phyloP scores from a whole-genome alignment of 352 stramenopile species.

The Globisporangium recalcitrans region DNA sequence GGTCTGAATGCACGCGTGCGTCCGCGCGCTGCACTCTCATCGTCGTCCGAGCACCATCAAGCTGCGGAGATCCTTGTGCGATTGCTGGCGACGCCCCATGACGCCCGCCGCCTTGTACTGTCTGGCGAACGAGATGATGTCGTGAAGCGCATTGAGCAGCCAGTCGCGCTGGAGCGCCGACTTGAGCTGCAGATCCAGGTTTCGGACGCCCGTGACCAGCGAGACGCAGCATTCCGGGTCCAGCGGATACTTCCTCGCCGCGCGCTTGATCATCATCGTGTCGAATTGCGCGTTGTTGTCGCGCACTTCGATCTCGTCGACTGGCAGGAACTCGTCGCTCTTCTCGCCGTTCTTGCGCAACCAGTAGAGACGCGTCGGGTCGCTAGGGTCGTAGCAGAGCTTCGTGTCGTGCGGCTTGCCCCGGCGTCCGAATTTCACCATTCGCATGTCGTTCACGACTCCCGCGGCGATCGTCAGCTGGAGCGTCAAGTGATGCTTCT shows the following conservation, averaged over 20 bases:
- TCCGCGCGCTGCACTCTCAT: background rate
- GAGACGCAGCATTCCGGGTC: conserved; percentile 48
- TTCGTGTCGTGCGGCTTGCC: conserved; percentile 68
- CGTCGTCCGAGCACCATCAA: background rate
- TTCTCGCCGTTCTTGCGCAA: conserved; percentile 72
- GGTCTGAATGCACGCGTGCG: background rate
- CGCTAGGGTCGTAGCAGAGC: conserved; percentile 61
- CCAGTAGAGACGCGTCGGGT: conserved; percentile 68
- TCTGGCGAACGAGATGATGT: conserved; percentile 58
- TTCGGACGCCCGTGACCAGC: conserved; percentile 42
- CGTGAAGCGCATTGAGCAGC: conserved; percentile 59
- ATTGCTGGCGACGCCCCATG: conserved; percentile 10
- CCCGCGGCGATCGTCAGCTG: conserved; percentile 53
- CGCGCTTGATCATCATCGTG: conserved; percentile 43
- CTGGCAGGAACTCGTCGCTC: conserved; percentile 48
- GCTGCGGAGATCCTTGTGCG: conserved; percentile 2
- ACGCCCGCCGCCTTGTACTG: conserved; percentile 53
- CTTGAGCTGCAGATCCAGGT: conserved; percentile 61
- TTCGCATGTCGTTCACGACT: conserved; percentile 58
- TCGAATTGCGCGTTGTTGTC: conserved; percentile 21
- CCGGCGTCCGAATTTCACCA: conserved; percentile 67
- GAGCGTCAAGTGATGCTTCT: conserved; percentile 63
- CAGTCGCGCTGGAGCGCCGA: conserved; percentile 69
- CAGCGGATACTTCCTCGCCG: conserved; percentile 30
- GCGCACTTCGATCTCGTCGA: conserved; percentile 49